Base-by-base conservation (phyloP, 2,329 filamentous ascomycete genomes). In the Eutypa lata region DNA sequence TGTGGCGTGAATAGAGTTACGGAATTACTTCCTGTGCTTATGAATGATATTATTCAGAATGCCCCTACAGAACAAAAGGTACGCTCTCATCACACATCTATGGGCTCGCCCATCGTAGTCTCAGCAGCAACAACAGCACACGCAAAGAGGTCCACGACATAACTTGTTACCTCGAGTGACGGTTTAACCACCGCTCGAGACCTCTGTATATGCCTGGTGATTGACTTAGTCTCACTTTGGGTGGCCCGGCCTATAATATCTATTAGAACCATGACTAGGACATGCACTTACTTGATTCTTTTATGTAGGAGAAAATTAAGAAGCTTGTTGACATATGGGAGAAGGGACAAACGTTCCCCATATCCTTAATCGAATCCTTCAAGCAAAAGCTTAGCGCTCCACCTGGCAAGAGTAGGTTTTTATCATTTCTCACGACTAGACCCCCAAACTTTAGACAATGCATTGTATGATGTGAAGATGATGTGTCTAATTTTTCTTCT, bases 261-360 rank as follows among this genome's bases (percentile, higher is more conserved):
- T 55, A 48, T 54, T 58, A 56, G 50, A 55, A 57, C 55, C 37
- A 62, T 60, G 57, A 62, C 55, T 54, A 59, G 62, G 60, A 69
- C 66, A 72, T 70, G 59, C 57, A 69, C 72, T 73, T 70, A 80
- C 77, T 67, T 68, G 62, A 62, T 61, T 63, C 69, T 67, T 68
- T 59, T 68, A 69, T 86, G 78, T 88, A 94, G 89, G 91, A 96
- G 71, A 97, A 97, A 78, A 93, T 97, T 73, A 87, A 81, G 69
- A 97, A 97, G 72, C 83, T 99, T 63, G 79, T 97, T 74, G 92
- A 96, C 69, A 99, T 99, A 62, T 99, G 94, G 94, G 92, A 97
- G 70, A 94, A 94, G 67, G 91, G 90, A 59, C 87, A 89, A 68
- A 97, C 92, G 21, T 97, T 99, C 71, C 91, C 94, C 24, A 70